phyloP scores from a whole-genome alignment of 2,329 filamentous ascomycete species.

The Escovopsis weberi region DNA sequence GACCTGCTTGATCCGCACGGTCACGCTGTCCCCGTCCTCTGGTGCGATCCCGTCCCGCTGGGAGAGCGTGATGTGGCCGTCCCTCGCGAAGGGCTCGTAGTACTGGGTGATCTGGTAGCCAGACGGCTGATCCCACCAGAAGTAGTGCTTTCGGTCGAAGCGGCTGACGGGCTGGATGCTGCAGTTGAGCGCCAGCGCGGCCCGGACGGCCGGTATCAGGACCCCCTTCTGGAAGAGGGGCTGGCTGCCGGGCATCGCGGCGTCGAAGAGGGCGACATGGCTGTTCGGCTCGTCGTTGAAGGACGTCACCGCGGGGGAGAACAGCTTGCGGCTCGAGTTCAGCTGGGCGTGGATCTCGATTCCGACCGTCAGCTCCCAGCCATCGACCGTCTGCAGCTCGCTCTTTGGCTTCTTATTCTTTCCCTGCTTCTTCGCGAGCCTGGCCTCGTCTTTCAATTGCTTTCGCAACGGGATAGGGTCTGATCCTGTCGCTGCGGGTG shows the following conservation, averaged over 20 bases:
- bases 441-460: conserved; percentile 55
- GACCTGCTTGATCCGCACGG: conserved; percentile 77
- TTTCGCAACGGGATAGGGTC: conserved; percentile 46
- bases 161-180: conserved; percentile 60
- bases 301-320: conserved; percentile 56
- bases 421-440: conserved; percentile 53
- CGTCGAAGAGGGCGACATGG: conserved; percentile 80
- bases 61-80: conserved; percentile 58
- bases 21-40: conserved; percentile 55
- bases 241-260: conserved; percentile 78
- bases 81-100: conserved; percentile 56
- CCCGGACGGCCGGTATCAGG: conserved; percentile 77
- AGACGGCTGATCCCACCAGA: conserved; percentile 93
- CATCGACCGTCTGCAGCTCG: conserved; percentile 37
- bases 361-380: conserved; percentile 89
- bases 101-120: conserved; percentile 98
- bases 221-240: conserved; percentile 73
- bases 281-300: conserved; percentile 61
- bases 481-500: conserved; percentile 8
- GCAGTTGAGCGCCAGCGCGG: conserved; percentile 73
- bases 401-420: conserved; percentile 29
- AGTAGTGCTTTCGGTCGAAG: conserved; percentile 97
- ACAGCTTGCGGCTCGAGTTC: conserved; percentile 78
- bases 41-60: conserved; percentile 66
- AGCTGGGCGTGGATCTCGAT: conserved; percentile 96